Percentiles rank a stretch among this genome's conserved stretches.
These are phyloP conservation scores for Thraustotheca clavata DNA, from an alignment of 352 stramenopile genomes.

Conservation along the genomic window DNA sequence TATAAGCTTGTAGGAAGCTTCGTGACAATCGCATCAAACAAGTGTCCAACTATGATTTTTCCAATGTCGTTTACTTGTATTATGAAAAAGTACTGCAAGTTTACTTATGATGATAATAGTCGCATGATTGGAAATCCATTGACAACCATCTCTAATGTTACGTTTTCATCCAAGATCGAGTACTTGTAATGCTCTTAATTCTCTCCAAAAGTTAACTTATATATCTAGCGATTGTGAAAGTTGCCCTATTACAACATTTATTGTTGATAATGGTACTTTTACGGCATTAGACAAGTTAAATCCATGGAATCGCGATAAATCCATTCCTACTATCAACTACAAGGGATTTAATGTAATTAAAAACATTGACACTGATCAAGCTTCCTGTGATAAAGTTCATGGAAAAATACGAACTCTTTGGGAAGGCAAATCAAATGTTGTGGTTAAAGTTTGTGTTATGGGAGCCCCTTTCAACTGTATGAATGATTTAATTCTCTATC, in stretches of 20 bases:
- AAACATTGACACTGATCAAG: neutral
- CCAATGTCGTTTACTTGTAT: neutral
- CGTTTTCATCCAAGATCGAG: neutral
- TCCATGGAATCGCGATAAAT: constrained; percentile 1
- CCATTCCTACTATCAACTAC: neutral
- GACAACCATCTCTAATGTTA: neutral
- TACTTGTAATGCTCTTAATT: neutral
- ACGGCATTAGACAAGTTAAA: neutral
- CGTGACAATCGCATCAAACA: neutral
- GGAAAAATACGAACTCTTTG: neutral
- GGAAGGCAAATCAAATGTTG: neutral
- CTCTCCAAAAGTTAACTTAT: neutral
- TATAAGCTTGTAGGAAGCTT: neutral
- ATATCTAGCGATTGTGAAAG: neutral
- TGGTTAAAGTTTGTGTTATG: neutral
- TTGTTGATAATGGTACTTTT: neutral
- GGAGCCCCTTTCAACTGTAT: constrained; percentile 2
- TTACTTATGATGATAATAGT: neutral
- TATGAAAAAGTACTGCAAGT: neutral
- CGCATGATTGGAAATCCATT: neutral
- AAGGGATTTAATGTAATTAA: neutral
- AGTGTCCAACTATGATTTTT: neutral
- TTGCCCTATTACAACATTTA: neutral
- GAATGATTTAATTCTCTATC: neutral
- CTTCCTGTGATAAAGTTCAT: neutral